phyloP scores from a whole-genome alignment of 2,329 filamentous ascomycete genomes.

The Fusarium proliferatum region DNA sequence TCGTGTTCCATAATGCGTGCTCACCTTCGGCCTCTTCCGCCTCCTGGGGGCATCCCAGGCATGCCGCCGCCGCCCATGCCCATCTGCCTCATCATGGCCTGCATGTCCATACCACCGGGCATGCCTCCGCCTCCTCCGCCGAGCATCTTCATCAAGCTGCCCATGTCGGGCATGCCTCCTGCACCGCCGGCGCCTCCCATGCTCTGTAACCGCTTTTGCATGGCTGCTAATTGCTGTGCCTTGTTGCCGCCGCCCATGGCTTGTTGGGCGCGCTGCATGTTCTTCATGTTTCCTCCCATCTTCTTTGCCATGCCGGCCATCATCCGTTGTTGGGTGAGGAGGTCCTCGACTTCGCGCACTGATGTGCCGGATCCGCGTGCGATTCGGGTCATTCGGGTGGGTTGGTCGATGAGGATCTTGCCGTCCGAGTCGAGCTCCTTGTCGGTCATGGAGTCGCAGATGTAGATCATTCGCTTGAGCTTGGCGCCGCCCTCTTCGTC shows the following conservation, averaged over 20 bases:
- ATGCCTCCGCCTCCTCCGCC: slow-evolving; percentile 60
- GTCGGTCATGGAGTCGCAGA: slow-evolving; percentile 97
- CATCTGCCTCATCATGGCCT: slow-evolving; percentile 82
- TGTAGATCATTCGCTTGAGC: slow-evolving; percentile 98
- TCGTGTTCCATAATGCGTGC: background rate
- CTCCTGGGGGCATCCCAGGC: slow-evolving; percentile 45
- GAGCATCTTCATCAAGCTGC: slow-evolving; percentile 91
- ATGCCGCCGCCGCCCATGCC: slow-evolving; percentile 67
- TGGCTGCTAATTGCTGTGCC: slow-evolving; percentile 91
- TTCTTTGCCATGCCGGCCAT: slow-evolving; percentile 99
- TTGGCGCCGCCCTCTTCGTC: slow-evolving; percentile 96
- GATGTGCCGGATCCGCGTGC: slow-evolving; percentile 90
- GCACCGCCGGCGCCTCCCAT: slow-evolving; percentile 82
- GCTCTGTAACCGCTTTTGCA: slow-evolving; percentile 94
- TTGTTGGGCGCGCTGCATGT: slow-evolving; percentile 93
- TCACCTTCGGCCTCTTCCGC: slow-evolving; percentile 48
- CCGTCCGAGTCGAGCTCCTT: slow-evolving; percentile 96
- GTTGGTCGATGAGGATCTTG: slow-evolving; percentile 92
- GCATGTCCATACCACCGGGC: slow-evolving; percentile 77
- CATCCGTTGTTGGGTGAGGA: slow-evolving; percentile 98
- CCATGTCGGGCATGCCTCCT: slow-evolving; percentile 83
- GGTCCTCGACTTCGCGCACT: slow-evolving; percentile 92
- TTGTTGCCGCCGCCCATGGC: slow-evolving; percentile 93
- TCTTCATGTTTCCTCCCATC: slow-evolving; percentile 97
- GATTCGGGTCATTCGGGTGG: slow-evolving; percentile 90